A percentile compares a stretch with the other conserved stretches of the same genome.
phyloP scores from a whole-genome alignment of 495 filamentous ascomycete genomes.

The Neurospora intermedia region DNA sequence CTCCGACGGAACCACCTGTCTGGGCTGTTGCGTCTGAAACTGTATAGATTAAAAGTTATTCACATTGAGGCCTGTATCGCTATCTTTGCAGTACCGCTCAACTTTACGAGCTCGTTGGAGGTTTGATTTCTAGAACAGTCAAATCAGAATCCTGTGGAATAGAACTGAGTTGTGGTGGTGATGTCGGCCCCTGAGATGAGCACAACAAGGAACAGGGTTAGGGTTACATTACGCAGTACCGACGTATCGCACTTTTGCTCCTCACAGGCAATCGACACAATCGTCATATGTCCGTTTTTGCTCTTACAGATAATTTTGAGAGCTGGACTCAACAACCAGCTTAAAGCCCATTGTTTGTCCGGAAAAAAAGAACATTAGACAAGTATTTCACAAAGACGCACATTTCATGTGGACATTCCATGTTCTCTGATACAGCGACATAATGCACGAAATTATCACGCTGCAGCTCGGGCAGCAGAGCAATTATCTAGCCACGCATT shows the following conservation, averaged over 20 bases:
- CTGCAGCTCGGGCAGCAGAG: conserved; percentile 85
- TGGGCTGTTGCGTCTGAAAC: not conserved
- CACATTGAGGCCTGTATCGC: not conserved
- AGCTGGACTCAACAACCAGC: not conserved
- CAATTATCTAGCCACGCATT: conserved; percentile 95
- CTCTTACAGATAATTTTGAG: not conserved
- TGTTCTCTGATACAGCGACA: not conserved
- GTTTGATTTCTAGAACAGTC: not conserved
- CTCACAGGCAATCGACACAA: not conserved
- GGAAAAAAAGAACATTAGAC: too few species aligned
- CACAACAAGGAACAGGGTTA: not conserved
- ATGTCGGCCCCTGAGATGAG: not conserved
- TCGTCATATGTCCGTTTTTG: not conserved
- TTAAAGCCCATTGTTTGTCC: not conserved
- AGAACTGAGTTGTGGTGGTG: not conserved
- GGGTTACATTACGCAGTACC: not conserved
- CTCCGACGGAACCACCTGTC: not conserved
- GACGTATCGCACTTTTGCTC: not conserved
- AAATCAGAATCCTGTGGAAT: not conserved
- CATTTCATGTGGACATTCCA: too few species aligned
- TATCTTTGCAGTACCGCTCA: not conserved
- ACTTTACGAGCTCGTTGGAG: not conserved
- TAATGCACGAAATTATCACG: conserved; percentile 94
- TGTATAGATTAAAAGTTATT: not conserved
- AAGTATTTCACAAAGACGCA: too few species aligned